Evolutionary conservation across 1,139 yeast species (phyloP).

Genomic region (Hyphopichia khmerensis): DNA sequence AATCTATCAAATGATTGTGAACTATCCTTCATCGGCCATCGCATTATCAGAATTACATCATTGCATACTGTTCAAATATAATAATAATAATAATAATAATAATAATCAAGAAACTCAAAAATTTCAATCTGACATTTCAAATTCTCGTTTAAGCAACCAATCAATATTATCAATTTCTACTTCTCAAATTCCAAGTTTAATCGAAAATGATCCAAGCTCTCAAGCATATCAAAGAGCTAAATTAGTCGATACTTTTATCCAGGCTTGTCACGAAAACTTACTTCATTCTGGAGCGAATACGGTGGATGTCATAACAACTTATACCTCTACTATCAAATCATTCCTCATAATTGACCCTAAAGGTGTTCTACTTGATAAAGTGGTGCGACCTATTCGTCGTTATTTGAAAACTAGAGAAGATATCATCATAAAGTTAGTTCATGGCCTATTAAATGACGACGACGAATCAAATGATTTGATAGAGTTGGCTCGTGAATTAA

Average conservation of each 20-base stretch:
- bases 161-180: neutral
- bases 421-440: constrained; percentile 65
- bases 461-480: constrained; percentile 38
- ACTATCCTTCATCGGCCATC: constrained; percentile 56
- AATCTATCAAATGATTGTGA: constrained; percentile 59
- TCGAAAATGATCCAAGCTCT: constrained; percentile 16
- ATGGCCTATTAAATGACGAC: constrained; percentile 63
- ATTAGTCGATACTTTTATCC: constrained; percentile 56
- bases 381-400: constrained; percentile 68
- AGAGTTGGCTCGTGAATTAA: constrained; percentile 56
- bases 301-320: constrained; percentile 65
- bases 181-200: neutral
- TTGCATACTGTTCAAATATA: constrained; percentile 34
- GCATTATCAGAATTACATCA: constrained; percentile 66
- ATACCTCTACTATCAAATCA: constrained; percentile 69
- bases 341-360: constrained; percentile 82
- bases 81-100: constrained; percentile 1
- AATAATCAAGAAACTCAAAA: neutral
- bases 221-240: constrained; percentile 46
- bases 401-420: constrained; percentile 73
- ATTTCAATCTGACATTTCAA: neutral
- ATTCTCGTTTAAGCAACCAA: neutral
- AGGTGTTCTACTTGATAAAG: constrained; percentile 79
- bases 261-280: constrained; percentile 48
- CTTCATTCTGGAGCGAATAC: constrained; percentile 87